Evolutionary conservation across 768 basidiomycete genomes (phyloP).

Genomic region (Termitomyces heimii): DNA sequence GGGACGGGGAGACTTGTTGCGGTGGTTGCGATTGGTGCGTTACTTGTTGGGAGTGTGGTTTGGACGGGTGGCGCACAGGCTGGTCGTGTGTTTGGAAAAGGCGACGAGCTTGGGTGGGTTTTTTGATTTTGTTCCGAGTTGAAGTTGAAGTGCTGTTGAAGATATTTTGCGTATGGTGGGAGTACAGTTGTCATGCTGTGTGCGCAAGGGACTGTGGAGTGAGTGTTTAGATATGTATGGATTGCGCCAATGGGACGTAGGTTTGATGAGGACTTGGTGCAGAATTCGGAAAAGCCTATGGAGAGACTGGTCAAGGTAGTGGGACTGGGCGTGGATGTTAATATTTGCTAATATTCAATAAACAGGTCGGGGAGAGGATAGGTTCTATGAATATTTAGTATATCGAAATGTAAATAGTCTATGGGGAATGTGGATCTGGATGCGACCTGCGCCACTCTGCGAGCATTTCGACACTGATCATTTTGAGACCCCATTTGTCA

Average conservation of each 20-base stretch:
- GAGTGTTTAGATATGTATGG: conserved; percentile 11
- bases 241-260: conserved; percentile 14
- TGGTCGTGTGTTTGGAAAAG: conserved; percentile 44
- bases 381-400: conserved; percentile 15
- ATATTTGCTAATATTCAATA: not conserved
- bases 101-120: conserved; percentile 53
- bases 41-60: conserved; percentile 71
- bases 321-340: not conserved
- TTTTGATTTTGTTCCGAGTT: not conserved
- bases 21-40: conserved; percentile 73
- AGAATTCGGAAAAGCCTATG: conserved; percentile 45
- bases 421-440: conserved; percentile 7
- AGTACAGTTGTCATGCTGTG: conserved; percentile 63
- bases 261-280: conserved; percentile 58
- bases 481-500: conserved; percentile 81
- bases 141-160: conserved; percentile 4
- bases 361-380: conserved; percentile 29
- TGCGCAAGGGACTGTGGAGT: conserved; percentile 44
- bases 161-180: conserved; percentile 71
- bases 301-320: conserved; percentile 64
- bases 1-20: conserved; percentile 46
- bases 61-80: conserved; percentile 52
- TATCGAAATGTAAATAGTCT: not conserved
- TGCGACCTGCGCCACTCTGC: conserved; percentile 41
- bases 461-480: conserved; percentile 91